phyloP scores from a whole-genome alignment of 176 grass and related monocot genomes.

The Oropetium thomaeum region DNA sequence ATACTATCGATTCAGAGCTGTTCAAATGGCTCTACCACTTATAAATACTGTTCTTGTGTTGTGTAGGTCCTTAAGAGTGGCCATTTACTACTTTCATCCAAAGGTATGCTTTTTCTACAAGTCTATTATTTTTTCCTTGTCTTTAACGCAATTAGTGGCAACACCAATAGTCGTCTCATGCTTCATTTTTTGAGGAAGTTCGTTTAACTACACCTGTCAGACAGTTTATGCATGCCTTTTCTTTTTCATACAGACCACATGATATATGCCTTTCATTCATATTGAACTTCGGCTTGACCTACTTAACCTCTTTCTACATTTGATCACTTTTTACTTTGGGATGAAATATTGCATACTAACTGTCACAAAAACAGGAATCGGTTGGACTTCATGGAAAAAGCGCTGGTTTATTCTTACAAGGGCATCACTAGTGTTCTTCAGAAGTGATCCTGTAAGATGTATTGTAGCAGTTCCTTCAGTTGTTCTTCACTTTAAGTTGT shows the following conservation, averaged over 20 bases:
- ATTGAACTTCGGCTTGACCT: conserved; percentile 18
- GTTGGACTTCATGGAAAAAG: conserved; percentile 99
- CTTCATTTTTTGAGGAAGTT: conserved; percentile 7
- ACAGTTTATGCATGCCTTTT: not conserved
- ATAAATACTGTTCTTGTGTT: conserved; percentile 28
- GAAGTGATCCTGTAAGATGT: conserved; percentile 84
- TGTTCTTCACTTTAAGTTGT: conserved; percentile 10
- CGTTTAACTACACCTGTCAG: conserved; percentile 1
- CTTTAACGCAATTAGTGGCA: not conserved
- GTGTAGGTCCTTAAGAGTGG: conserved; percentile 90
- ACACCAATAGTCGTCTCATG: not conserved
- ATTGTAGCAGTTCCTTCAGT: conserved; percentile 8
- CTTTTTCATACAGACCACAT: not conserved
- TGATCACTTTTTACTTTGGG: conserved; percentile 15
- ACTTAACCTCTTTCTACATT: not conserved
- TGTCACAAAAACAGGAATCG: conserved; percentile 64
- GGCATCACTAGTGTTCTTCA: conserved; percentile 88
- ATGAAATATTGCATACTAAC: conserved; percentile 25
- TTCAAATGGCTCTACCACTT: not conserved
- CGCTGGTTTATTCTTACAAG: conserved; percentile 99
- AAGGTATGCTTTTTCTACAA: conserved; percentile 55
- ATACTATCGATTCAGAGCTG: not conserved
- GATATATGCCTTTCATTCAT: not conserved
- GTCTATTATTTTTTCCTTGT: not conserved
- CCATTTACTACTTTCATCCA: conserved; percentile 81